A percentile compares a stretch with the other conserved stretches of the same genome.
These are phyloP conservation scores for Myxozyma melibiosi DNA, from an alignment of 805 yeast genomes.

Conservation along the genomic window DNA sequence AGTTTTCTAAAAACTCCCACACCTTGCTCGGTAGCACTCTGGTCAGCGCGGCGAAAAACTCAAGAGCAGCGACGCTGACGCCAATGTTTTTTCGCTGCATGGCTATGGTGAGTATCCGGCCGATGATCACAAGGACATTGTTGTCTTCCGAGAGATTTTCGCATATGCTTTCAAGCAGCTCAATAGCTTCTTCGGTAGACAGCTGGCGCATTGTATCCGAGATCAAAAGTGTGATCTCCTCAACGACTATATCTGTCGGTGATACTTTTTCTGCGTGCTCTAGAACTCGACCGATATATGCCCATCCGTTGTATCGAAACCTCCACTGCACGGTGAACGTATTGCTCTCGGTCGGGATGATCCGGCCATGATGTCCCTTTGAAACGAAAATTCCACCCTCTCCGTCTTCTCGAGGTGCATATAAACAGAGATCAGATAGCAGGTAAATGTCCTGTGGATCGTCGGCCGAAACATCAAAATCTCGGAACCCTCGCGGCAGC, in stretches of 20 bases:
- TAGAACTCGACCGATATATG: slow-evolving; percentile 73
- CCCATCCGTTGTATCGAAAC: slow-evolving; percentile 83
- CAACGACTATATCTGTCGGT: slow-evolving; percentile 45
- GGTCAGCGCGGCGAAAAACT: slow-evolving; percentile 54
- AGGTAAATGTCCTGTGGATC: slow-evolving; percentile 57
- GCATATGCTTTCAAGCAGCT: slow-evolving; percentile 48
- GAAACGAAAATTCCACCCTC: slow-evolving; percentile 51
- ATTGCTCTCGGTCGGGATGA: slow-evolving; percentile 55
- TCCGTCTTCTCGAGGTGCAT: slow-evolving; percentile 58
- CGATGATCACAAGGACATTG: slow-evolving; percentile 63
- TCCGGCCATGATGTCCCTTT: slow-evolving; percentile 67
- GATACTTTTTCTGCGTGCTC: slow-evolving; percentile 56
- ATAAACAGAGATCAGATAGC: slow-evolving; percentile 52
- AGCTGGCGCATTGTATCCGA: slow-evolving; percentile 50
- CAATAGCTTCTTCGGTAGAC: slow-evolving; percentile 47
- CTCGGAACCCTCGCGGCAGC: slow-evolving; percentile 45
- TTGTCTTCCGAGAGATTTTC: slow-evolving; percentile 47
- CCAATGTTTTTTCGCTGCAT: slow-evolving; percentile 56
- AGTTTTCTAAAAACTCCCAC: slow-evolving; percentile 75
- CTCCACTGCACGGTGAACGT: slow-evolving; percentile 61
- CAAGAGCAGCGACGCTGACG: slow-evolving; percentile 50
- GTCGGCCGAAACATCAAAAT: slow-evolving; percentile 49
- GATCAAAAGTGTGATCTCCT: slow-evolving; percentile 56
- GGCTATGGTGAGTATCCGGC: slow-evolving; percentile 68
- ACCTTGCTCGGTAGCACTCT: slow-evolving; percentile 62